These are phyloP conservation scores for Rhizophagus clarus DNA, from an alignment of 192 early-diverging fungal species.

Conservation along the genomic window DNA sequence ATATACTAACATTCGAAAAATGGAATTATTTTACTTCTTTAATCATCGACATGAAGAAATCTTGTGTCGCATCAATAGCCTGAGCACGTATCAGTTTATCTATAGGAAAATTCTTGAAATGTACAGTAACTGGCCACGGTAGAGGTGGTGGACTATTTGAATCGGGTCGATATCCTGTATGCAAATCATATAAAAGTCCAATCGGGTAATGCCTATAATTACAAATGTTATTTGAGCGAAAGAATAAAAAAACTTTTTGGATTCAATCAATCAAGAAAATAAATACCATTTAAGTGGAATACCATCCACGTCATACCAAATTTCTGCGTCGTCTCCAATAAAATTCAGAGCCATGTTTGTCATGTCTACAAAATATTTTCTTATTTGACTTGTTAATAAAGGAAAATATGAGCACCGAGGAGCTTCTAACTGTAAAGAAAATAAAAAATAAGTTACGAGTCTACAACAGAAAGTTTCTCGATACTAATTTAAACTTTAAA, in stretches of 20 bases:
- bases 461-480: background rate
- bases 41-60: conserved; percentile 86
- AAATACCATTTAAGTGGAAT: conserved; percentile 76
- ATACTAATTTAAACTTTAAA: background rate
- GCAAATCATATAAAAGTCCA: conserved; percentile 79
- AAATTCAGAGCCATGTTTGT: conserved; percentile 46
- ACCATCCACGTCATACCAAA: conserved; percentile 76
- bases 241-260: background rate
- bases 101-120: conserved; percentile 72
- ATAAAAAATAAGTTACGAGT: background rate
- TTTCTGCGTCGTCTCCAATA: conserved; percentile 51
- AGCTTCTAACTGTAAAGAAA: conserved; percentile 49
- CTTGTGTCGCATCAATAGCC: conserved; percentile 57
- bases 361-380: conserved; percentile 49
- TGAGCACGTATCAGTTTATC: conserved; percentile 66
- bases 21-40: conserved; percentile 64
- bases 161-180: conserved; percentile 39
- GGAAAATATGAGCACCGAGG: conserved; percentile 63
- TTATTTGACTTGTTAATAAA: conserved; percentile 54
- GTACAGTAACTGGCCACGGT: conserved; percentile 82
- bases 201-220: conserved; percentile 92
- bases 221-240: conserved; percentile 43
- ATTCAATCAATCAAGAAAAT: background rate
- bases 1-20: too few species aligned
- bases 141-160: conserved; percentile 44